Conservation (phyloP, 176 grass and related monocot species). For the Oryza australiensis region DNA sequence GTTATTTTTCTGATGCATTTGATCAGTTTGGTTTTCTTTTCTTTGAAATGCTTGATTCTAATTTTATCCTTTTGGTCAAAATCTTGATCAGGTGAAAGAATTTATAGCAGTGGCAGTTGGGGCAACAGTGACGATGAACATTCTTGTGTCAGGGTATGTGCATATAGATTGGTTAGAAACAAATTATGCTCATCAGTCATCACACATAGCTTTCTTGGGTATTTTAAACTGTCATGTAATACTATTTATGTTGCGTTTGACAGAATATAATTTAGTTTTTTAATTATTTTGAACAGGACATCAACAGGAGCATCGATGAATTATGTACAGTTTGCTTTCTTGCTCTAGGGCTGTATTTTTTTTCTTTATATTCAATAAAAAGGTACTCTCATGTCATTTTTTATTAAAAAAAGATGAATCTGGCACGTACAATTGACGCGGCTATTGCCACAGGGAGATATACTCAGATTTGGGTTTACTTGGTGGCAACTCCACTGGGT, state of each 20-base stretch:
- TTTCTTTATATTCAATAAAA: no score
- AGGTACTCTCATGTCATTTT: no score
- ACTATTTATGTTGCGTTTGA: neutral
- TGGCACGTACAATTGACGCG: conserved; percentile 41
- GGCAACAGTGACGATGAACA: conserved; percentile 49
- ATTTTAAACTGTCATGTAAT: no score
- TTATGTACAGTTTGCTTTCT: no score
- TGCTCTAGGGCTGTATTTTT: no score
- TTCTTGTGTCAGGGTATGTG: conserved; percentile 49
- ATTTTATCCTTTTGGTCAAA: neutral
- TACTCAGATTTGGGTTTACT: conserved; percentile 43
- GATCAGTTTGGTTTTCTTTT: neutral
- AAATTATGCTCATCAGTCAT: no score
- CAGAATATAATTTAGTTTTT: neutral
- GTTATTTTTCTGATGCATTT: neutral
- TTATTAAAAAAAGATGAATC: no score
- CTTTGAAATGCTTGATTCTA: neutral
- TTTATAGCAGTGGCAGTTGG: conserved; percentile 59
- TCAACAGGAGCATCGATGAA: conserved; percentile 53
- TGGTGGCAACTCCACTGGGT: conserved; percentile 32
- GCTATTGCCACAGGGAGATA: conserved; percentile 43
- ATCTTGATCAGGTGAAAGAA: conserved; percentile 41
- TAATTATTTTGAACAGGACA: conserved; percentile 33
- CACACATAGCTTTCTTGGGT: no score
- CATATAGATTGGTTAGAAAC: neutral